A percentile compares a stretch with the other conserved stretches of the same genome.
These are phyloP conservation scores for Diversispora eburnea DNA, from an alignment of 192 early-diverging fungal genomes.

Conservation along the genomic window DNA sequence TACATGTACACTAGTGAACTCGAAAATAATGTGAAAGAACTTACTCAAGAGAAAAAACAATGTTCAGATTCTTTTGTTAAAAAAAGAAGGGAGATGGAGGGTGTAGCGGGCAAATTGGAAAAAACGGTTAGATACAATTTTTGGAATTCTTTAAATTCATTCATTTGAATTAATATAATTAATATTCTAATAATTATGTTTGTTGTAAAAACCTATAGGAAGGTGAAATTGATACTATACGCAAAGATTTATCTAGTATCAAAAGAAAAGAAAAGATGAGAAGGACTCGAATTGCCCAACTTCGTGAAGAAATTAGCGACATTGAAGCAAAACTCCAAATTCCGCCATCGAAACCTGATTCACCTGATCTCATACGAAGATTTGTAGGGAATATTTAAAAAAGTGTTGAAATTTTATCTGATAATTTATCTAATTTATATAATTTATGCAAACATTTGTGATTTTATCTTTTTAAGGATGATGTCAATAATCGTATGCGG, in stretches of 20 bases:
- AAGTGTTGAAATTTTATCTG: no score
- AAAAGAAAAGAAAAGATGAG: slow-evolving; percentile 36
- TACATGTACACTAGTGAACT: slow-evolving; percentile 30
- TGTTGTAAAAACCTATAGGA: slow-evolving; percentile 31
- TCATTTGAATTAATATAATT: background rate
- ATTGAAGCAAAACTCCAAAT: slow-evolving; percentile 30
- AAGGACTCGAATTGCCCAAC: slow-evolving; percentile 29
- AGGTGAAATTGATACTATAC: slow-evolving; percentile 32
- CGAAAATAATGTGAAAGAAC: slow-evolving; percentile 19
- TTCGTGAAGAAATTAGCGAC: slow-evolving; percentile 35
- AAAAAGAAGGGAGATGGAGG: slow-evolving; percentile 24
- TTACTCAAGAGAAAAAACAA: slow-evolving; percentile 23
- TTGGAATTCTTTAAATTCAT: no score
- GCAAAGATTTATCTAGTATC: slow-evolving; percentile 34
- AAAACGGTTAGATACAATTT: slow-evolving; percentile 5
- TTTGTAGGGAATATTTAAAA: slow-evolving; percentile 25
- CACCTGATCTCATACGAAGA: slow-evolving; percentile 29
- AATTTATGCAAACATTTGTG: no score
- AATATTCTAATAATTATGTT: background rate
- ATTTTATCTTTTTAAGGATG: slow-evolving; percentile 16
- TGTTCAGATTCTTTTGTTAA: slow-evolving; percentile 25
- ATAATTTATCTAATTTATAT: no score
- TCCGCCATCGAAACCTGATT: slow-evolving; percentile 29
- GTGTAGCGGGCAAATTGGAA: background rate
- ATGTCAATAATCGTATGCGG: background rate